Conservation (phyloP, 371 early-diverging fungal species). For the Apophysomyces variabilis region DNA sequence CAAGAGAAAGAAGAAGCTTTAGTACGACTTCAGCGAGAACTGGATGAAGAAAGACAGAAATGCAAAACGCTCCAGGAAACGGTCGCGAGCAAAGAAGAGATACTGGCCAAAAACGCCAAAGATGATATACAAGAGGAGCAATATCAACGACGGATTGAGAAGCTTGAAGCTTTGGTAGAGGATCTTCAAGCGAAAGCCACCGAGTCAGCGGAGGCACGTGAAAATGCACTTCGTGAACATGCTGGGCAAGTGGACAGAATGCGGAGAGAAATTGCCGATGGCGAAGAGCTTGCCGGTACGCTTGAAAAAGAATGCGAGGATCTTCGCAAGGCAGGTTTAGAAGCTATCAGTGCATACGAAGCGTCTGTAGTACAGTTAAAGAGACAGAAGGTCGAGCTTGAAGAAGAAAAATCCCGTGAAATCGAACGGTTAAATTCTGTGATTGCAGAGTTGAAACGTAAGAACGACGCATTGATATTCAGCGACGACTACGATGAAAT, state of each 20-base stretch:
- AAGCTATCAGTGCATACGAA: slow-evolving; percentile 45
- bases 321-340: slow-evolving; percentile 42
- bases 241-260: slow-evolving; percentile 18
- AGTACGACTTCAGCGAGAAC: slow-evolving; percentile 23
- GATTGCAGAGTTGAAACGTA: slow-evolving; percentile 36
- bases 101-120: slow-evolving; percentile 17
- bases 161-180: slow-evolving; percentile 22
- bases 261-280: slow-evolving; percentile 19
- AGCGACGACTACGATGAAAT: slow-evolving; percentile 27
- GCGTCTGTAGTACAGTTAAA: slow-evolving; percentile 45
- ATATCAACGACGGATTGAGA: slow-evolving; percentile 25
- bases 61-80: slow-evolving; percentile 12
- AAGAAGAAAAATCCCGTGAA: slow-evolving; percentile 15
- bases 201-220: slow-evolving; percentile 16
- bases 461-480: slow-evolving; percentile 16
- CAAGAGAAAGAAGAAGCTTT: slow-evolving; percentile 43
- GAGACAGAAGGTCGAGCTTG: slow-evolving; percentile 11
- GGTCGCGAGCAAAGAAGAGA: slow-evolving; percentile 17
- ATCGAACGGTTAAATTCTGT: slow-evolving; percentile 18
- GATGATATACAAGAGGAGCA: slow-evolving; percentile 19
- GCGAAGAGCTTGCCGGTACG: slow-evolving; percentile 19
- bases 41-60: slow-evolving; percentile 20
- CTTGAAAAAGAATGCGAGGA: slow-evolving; percentile 39
- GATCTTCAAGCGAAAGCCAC: slow-evolving; percentile 23
- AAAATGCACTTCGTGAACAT: slow-evolving; percentile 11